These are phyloP conservation scores for Durio zibethinus DNA, from an alignment of 345 rosid genomes.

Conservation along the genomic window DNA sequence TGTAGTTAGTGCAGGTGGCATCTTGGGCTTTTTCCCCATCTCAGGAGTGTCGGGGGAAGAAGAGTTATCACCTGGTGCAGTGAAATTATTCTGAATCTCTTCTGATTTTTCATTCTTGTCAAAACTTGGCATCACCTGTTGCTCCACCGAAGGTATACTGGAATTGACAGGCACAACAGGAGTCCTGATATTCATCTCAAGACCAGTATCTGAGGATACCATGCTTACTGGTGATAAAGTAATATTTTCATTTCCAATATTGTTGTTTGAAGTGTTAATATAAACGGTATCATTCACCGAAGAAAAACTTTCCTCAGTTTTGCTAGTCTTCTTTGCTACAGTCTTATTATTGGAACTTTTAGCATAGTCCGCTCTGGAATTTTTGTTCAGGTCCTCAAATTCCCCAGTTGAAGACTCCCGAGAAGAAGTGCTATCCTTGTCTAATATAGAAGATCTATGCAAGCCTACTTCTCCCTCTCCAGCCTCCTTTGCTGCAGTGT, in stretches of 20 bases:
- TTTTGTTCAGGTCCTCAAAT: constrained; percentile 11
- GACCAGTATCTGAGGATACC: constrained; percentile 18
- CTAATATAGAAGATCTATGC: constrained; percentile 20
- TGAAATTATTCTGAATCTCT: constrained; percentile 27
- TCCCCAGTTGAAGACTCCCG: constrained; percentile 21
- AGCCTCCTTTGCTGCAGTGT: constrained; percentile 22
- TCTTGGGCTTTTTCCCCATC: constrained; percentile 32
- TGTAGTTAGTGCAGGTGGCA: constrained; percentile 45
- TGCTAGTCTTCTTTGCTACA: constrained; percentile 23
- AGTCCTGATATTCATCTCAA: constrained; percentile 14
- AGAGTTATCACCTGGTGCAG: constrained; percentile 11
- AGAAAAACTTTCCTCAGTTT: constrained; percentile 23
- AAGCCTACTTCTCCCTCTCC: constrained; percentile 14
- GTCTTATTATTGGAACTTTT: constrained; percentile 14
- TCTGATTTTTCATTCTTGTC: constrained; percentile 27
- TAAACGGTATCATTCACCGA: constrained; percentile 16
- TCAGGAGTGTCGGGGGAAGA: constrained; percentile 24
- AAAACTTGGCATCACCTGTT: constrained; percentile 18
- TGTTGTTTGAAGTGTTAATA: constrained; percentile 20
- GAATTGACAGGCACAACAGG: constrained; percentile 23
- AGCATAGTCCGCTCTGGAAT: neutral
- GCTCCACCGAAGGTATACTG: constrained; percentile 23
- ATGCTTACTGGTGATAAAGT: constrained; percentile 16
- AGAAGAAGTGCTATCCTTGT: constrained; percentile 15
- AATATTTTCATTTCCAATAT: constrained; percentile 22